Evolutionary conservation across 208 protist genomes (phyloP), one percentile per base, ranked within the genome.

Genomic region (Crithidia bombi): DNA sequence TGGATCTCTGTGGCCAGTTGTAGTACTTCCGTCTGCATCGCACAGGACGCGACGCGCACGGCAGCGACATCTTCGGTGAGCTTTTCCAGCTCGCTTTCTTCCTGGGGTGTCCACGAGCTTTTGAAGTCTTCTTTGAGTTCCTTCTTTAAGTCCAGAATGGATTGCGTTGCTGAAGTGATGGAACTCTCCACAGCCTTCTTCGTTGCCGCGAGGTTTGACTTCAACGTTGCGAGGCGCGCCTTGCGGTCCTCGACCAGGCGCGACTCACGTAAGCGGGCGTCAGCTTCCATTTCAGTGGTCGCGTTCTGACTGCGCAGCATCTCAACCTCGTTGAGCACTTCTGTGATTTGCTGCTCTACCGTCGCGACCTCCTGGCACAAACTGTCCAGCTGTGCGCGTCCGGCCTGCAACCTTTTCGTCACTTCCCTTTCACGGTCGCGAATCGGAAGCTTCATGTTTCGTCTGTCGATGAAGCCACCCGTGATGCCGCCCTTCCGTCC

Each of bases 381-480:
- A 28, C 68, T 44, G 14, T 85, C 81, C 28, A 93, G 65, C n/a
- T 71, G 73, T 21, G 57, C 56, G 14, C 79, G 71, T 41, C 84
- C 81, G n/a, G 49, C 56, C 4, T 19, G 30, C 11, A 87, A 46
- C 26, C 71, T 63, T 12, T 14, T 52, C 14, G 39, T 52, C 21
- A 79, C 21, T 26, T 82, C 61, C 49, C 87, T 87, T 58, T 94
- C 82, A 33, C 85, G 59, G 23, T 69, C 75, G 23, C 90, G 75
- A 32, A 85, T 41, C 11, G 72, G 73, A 0, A 99, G 56, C 32
- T 94, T 91, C 58, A 92, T 92, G 56, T 90, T 92, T 1, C 78
- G 66, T 23, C 75, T 68, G 57, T 99, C 96, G 51, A 94, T 68
- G 71, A 93, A 99, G 12, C 99, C 99, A 58, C 99, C 99, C 0